These are phyloP conservation scores for Lolium perenne DNA, from an alignment of 176 grass and related monocot species.

Conservation along the genomic window DNA sequence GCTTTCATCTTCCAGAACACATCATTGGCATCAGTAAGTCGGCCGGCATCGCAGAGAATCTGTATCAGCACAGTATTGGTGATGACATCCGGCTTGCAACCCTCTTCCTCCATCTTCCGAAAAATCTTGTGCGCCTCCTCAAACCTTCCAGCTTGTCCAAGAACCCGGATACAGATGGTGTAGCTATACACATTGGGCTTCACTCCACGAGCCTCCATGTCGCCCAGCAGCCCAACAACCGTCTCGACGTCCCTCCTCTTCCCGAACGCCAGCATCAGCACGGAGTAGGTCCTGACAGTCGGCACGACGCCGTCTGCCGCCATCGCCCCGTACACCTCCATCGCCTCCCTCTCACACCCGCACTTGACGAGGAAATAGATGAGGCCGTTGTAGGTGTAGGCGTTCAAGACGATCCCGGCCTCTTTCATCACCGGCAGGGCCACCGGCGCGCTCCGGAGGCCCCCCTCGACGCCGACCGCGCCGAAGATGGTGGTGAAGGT, in stretches of 20 bases:
- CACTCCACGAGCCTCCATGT: constrained; percentile 76
- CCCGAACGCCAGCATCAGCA: constrained; percentile 76
- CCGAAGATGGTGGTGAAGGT: constrained; percentile 79
- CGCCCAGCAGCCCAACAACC: constrained; percentile 62
- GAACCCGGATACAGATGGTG: constrained; percentile 89
- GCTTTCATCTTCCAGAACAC: constrained; percentile 89
- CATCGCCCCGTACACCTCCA: constrained; percentile 75
- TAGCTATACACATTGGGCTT: constrained; percentile 94
- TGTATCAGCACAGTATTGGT: constrained; percentile 83
- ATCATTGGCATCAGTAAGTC: constrained; percentile 66
- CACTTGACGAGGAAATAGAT: constrained; percentile 85
- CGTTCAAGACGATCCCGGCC: constrained; percentile 62
- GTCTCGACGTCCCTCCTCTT: constrained; percentile 70
- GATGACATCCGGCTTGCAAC: constrained; percentile 79
- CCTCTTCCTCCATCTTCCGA: constrained; percentile 64
- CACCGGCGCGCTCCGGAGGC: constrained; percentile 65
- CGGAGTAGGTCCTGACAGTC: constrained; percentile 82
- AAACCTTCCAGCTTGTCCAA: constrained; percentile 67
- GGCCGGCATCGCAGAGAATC: constrained; percentile 73
- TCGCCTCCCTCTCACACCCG: constrained; percentile 60
- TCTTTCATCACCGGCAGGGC: constrained; percentile 71
- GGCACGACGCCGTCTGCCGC: constrained; percentile 49
- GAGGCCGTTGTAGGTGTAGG: constrained; percentile 80
- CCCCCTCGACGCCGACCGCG: constrained; percentile 59
- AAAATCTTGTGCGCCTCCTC: constrained; percentile 66